Evolutionary conservation across 176 grass and related monocot genomes (phyloP).

Genomic region (Ensete ventricosum): DNA sequence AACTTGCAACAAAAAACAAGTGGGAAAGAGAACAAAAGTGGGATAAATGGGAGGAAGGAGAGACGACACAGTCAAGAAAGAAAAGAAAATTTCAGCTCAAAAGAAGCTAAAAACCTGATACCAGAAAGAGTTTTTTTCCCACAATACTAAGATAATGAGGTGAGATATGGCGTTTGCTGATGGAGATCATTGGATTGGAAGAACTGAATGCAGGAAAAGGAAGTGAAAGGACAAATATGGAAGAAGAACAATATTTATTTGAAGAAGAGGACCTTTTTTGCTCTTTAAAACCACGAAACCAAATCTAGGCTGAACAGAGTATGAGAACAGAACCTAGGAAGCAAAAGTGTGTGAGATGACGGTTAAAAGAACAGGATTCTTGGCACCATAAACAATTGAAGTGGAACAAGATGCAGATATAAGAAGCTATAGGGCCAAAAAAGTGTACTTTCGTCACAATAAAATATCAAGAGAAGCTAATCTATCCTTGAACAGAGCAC

Average conservation of each 20-base stretch:
- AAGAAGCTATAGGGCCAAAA: constrained; percentile 1
- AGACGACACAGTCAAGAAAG: too few species aligned
- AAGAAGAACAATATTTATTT: neutral
- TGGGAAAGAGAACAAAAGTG: too few species aligned
- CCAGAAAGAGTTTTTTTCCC: too few species aligned
- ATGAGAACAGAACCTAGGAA: neutral
- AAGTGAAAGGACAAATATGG: neutral
- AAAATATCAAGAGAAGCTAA: constrained; percentile 12
- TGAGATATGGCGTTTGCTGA: too few species aligned
- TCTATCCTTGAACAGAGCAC: neutral
- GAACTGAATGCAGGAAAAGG: neutral
- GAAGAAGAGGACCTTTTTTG: neutral
- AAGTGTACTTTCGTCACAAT: constrained; percentile 13
- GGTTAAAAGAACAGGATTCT: neutral
- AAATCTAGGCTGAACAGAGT: neutral
- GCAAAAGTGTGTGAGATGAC: neutral
- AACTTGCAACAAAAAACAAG: too few species aligned
- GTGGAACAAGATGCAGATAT: constrained; percentile 2
- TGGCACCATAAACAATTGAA: neutral
- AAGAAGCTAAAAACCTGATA: too few species aligned
- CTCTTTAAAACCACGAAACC: neutral
- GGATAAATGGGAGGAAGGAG: too few species aligned
- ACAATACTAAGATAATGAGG: too few species aligned
- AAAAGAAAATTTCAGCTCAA: too few species aligned
- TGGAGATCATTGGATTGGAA: neutral